Percentiles rank a stretch among this genome's conserved stretches.
These are phyloP conservation scores for Xylaria sp. DNA, from an alignment of 2,329 filamentous ascomycete species.

Conservation along the genomic window DNA sequence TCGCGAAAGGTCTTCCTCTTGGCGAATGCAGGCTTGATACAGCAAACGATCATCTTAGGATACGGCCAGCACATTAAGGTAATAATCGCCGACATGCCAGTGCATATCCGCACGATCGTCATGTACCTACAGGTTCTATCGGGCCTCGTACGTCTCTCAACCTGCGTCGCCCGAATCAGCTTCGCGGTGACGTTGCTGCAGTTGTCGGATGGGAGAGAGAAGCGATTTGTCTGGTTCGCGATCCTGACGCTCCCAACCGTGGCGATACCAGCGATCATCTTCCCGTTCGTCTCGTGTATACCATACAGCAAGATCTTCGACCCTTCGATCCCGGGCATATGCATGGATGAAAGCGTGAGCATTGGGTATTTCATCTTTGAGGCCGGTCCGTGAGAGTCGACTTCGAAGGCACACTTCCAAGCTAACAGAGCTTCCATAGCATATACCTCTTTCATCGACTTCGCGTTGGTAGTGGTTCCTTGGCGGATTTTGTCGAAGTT, in stretches of 20 bases:
- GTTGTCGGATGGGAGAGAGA: constrained; percentile 16
- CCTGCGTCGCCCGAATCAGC: constrained; percentile 25
- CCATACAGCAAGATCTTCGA: constrained; percentile 34
- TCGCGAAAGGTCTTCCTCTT: constrained; percentile 22
- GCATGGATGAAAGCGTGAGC: constrained; percentile 13
- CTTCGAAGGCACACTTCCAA: not conserved
- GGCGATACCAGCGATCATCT: constrained; percentile 26
- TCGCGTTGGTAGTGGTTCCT: constrained; percentile 29
- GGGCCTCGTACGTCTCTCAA: constrained; percentile 28
- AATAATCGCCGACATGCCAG: constrained; percentile 9
- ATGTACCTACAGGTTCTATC: constrained; percentile 28
- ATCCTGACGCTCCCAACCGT: constrained; percentile 26
- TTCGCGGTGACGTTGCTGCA: constrained; percentile 23
- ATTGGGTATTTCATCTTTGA: constrained; percentile 28
- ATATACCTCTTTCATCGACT: constrained; percentile 32
- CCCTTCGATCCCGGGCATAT: constrained; percentile 24
- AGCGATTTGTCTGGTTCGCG: constrained; percentile 26
- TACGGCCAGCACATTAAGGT: constrained; percentile 26
- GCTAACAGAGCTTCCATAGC: constrained; percentile 15
- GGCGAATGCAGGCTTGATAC: constrained; percentile 20
- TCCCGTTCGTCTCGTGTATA: constrained; percentile 29
- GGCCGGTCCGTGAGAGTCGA: constrained; percentile 22
- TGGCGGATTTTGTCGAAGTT: constrained; percentile 32
- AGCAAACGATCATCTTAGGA: constrained; percentile 19
- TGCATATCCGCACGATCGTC: constrained; percentile 11